Evolutionary conservation across 768 basidiomycete genomes (phyloP).

Genomic region (Kwoniella sp.): DNA sequence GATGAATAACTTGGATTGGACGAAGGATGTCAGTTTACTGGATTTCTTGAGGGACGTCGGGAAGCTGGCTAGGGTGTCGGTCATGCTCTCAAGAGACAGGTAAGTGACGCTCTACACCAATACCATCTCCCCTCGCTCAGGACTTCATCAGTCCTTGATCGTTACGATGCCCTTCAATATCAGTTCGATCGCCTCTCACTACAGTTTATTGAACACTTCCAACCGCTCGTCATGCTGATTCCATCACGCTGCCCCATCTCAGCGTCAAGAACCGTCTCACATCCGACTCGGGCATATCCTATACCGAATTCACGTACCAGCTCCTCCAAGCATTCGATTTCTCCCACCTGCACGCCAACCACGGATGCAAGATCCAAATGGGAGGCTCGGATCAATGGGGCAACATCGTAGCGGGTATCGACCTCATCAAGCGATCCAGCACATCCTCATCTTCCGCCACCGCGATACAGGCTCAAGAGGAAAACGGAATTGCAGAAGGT

Average conservation of each 20-base stretch:
- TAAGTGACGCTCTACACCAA: too few relatives aligned
- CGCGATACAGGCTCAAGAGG: conserved; percentile 59
- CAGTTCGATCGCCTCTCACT: too few relatives aligned
- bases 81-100: conserved; percentile 91
- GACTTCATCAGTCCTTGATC: too few relatives aligned
- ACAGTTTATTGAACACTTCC: too few relatives aligned
- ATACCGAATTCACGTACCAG: conserved; percentile 97
- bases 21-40: conserved; percentile 69
- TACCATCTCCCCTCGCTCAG: too few relatives aligned
- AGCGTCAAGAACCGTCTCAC: conserved; percentile 81
- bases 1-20: conserved; percentile 77
- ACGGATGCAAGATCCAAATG: conserved; percentile 78
- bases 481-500: conserved; percentile 12
- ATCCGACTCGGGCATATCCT: conserved; percentile 84
- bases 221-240: too few relatives aligned
- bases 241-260: too few relatives aligned
- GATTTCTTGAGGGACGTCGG: conserved; percentile 84
- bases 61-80: conserved; percentile 75
- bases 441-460: not conserved
- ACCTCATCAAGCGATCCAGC: conserved; percentile 70
- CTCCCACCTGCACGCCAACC: conserved; percentile 66
- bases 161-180: too few relatives aligned
- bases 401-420: conserved; percentile 90
- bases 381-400: conserved; percentile 99
- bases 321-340: conserved; percentile 97